Conservation (phyloP, 345 rosid species). For the Euphorbia pulcherrima region DNA sequence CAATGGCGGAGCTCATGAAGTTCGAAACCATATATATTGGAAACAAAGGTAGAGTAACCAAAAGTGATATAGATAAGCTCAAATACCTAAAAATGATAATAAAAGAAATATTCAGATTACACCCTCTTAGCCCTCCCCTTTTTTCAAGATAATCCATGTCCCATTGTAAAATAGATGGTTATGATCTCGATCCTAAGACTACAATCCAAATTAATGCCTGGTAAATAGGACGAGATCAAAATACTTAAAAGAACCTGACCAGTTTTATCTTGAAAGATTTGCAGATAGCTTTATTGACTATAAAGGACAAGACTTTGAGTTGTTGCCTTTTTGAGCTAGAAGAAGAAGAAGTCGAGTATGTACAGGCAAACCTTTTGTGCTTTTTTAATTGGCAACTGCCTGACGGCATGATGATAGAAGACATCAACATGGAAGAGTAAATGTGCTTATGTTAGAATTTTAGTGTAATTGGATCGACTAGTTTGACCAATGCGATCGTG, state of each 20-base stretch:
- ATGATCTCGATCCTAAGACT: slow-evolving; percentile 34
- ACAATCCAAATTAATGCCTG: slow-evolving; percentile 41
- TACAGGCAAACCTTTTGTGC: no score
- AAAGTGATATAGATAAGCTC: slow-evolving; percentile 32
- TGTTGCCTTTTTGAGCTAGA: slow-evolving; percentile 44
- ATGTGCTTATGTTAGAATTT: no score
- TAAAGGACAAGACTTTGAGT: slow-evolving; percentile 38
- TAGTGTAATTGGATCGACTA: no score
- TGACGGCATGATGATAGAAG: slow-evolving; percentile 27
- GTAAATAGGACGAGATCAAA: slow-evolving; percentile 44
- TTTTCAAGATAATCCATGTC: no score
- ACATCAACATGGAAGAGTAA: no score
- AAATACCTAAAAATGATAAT: slow-evolving; percentile 29
- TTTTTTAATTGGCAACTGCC: slow-evolving; percentile 18
- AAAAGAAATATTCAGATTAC: slow-evolving; percentile 50
- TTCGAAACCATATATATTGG: slow-evolving; percentile 38
- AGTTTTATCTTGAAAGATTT: slow-evolving; percentile 33
- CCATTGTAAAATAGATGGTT: no score
- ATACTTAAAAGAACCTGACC: slow-evolving; percentile 34
- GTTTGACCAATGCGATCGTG: no score
- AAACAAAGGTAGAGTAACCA: slow-evolving; percentile 30
- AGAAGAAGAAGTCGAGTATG: slow-evolving; percentile 18
- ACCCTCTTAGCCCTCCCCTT: slow-evolving; percentile 44
- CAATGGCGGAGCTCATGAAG: slow-evolving; percentile 55
- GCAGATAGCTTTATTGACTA: no score